Evolutionary conservation across 1,139 yeast species (phyloP), one percentile per base, ranked within the genome.

Genomic region (Geotrichum citri-aurantii): DNA sequence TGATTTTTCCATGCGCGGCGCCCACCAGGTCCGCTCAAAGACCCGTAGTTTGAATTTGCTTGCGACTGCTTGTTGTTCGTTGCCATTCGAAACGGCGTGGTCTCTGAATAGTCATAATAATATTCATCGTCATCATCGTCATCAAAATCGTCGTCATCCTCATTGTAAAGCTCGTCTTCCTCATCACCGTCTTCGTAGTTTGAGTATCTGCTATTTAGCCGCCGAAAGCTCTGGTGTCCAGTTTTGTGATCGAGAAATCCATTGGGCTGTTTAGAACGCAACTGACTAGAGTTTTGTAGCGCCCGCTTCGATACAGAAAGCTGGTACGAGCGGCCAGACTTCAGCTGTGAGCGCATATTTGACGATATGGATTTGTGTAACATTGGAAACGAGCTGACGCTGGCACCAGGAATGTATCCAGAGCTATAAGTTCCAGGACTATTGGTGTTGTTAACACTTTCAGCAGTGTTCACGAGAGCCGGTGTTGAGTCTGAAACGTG

Each of bases 111-210:
- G 51, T 64, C 60, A 21, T 31, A 47, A n/a, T 37, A 37, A 27
- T 52, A 55, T 4, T 55, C 63, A n/a, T 66, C 65, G 24, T 69
- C 69, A 19, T 60, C 62, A 46, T 64, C 66, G 49, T 66, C 70
- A 37, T 66, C 69, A 54, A 40, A 52, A 19, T 58, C 60, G 8
- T 59, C 62, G 31, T 57, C 62, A 17, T 50, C 58, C 1, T 61
- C 64, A 11, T 47, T 47, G 37, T 56, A 55, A 10, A 50, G 44
- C n/a, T 65, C 66, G 21, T 66, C 71, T 26, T 68, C 71, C 23
- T 67, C 75, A 8, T 66, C 68, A 42, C 67, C 75, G 29, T 68
- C 69, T 19, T 66, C 67, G 21, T 71, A 67, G 19, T 50, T 44
- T 19, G 52, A 29, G 14, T 23, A n/a, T 11, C 33, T 27, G 29